Evolutionary conservation across 805 yeast genomes (phyloP), one percentile per base, ranked within the genome.

Genomic region (Ogataea salicorniae): DNA sequence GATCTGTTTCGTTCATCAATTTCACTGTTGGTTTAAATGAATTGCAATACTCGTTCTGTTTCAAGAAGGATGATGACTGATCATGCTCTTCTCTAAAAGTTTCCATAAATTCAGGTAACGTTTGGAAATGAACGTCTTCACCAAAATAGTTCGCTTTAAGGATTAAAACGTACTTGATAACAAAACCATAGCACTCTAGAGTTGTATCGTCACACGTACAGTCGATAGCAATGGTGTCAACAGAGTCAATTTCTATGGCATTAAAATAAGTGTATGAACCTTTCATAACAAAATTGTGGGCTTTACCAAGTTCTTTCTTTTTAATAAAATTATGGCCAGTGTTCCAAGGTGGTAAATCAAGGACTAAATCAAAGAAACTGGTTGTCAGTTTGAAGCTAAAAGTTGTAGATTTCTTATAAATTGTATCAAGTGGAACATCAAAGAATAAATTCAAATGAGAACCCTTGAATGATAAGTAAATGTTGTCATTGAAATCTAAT

Each of bases 281-380:
- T 1, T 66, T 65, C 16, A 89, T 64, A 2, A 61, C 64, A 56
- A 90, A 84, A 46, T 82, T 75, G 26, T 75, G 69, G 0, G 90
- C 80, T 50, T 81, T 70, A 0, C 96, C 98, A 51, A 89, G 74
- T 15, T 77, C 76, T 17, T 75, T 78, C 13, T 76, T 67, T 41
- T 75, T 74, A 69, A 87, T 63, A 54, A 92, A 92, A 42, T 84
- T 83, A 46, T 81, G 78, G 23, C 81, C 69, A 0, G 98, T 91
- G 59, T 89, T 95, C 96, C 98, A 94, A 1, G 92, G 84, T 0
- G 99, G 98, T 0, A 94, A 80, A 48, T 82, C 84, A 2, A 91
- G 62, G 0, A 77, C 69, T 41, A 94, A 58, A 42, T 82, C 76
- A 54, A 89, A 79, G 42, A 67, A 67, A 0, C 87, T 80, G 0